Evolutionary conservation across 2,329 filamentous ascomycete species (phyloP).

Genomic region (Exophiala aquamarina): DNA sequence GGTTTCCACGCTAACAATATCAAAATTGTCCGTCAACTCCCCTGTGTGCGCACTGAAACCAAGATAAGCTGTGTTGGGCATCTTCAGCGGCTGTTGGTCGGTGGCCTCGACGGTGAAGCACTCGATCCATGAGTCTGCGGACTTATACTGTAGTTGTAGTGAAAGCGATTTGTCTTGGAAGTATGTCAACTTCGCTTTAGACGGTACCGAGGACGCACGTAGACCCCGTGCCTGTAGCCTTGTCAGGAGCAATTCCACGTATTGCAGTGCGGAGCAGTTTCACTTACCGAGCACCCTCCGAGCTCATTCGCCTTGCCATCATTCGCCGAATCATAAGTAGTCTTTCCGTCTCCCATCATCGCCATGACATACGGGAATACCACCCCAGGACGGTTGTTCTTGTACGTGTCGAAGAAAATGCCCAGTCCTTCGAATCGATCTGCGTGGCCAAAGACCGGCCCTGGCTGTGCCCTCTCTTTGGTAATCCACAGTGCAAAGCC

Average conservation of each 20-base stretch:
- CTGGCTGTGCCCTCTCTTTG: constrained; percentile 78
- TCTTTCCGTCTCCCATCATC: constrained; percentile 92
- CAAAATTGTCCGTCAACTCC: constrained; percentile 95
- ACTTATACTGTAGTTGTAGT: constrained; percentile 92
- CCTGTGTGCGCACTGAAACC: constrained; percentile 77
- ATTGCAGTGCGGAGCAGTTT: not conserved
- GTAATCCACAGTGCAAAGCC: constrained; percentile 98
- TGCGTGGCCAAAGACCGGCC: constrained; percentile 81
- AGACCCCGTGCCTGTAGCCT: constrained; percentile 72
- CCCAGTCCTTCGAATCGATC: constrained; percentile 93
- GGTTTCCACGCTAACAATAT: constrained; percentile 83
- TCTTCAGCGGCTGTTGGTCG: constrained; percentile 66
- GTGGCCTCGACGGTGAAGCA: constrained; percentile 74
- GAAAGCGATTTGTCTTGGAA: constrained; percentile 93
- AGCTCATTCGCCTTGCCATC: constrained; percentile 93
- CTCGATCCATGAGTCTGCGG: constrained; percentile 79
- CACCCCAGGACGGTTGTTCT: constrained; percentile 94
- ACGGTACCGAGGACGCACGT: constrained; percentile 74
- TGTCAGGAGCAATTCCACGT: constrained; percentile 1
- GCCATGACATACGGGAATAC: constrained; percentile 99
- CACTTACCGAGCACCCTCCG: constrained; percentile 78
- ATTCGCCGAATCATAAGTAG: constrained; percentile 84
- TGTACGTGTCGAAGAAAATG: constrained; percentile 97
- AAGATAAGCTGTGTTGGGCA: constrained; percentile 70
- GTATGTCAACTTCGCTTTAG: constrained; percentile 86